These are phyloP conservation scores for Cytospora piceae DNA, from an alignment of 2,329 filamentous ascomycete genomes.

Conservation along the genomic window DNA sequence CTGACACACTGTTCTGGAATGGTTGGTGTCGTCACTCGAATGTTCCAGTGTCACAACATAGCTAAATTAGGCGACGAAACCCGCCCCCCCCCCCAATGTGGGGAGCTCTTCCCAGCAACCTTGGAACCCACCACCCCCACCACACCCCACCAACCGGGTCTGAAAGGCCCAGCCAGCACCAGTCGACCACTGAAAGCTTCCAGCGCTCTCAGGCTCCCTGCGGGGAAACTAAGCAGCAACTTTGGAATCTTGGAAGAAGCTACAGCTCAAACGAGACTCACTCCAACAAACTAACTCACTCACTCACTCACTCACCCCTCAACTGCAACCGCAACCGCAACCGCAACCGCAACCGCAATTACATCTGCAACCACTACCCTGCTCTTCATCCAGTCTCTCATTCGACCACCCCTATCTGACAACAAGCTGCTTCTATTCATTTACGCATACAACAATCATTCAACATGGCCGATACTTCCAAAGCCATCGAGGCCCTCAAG, in stretches of 20 bases:
- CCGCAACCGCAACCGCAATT: too few species aligned
- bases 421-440: neutral
- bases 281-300: neutral
- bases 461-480: constrained; percentile 39
- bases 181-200: neutral
- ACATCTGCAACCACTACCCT: neutral
- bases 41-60: too few species aligned
- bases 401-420: neutral
- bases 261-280: neutral
- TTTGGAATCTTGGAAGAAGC: neutral
- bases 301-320: neutral
- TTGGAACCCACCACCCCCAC: neutral
- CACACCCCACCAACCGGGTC: neutral
- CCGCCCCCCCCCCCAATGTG: too few species aligned
- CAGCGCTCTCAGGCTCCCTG: neutral
- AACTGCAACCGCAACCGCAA: too few species aligned
- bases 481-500: constrained; percentile 50
- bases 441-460: neutral
- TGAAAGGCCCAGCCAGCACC: neutral
- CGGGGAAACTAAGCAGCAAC: neutral
- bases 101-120: neutral
- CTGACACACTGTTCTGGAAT: too few species aligned
- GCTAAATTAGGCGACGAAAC: too few species aligned
- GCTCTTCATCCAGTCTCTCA: neutral
- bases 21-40: too few species aligned